Base-by-base conservation (phyloP, 2,329 filamentous ascomycete genomes). In the Calonectria pauciramosa region DNA sequence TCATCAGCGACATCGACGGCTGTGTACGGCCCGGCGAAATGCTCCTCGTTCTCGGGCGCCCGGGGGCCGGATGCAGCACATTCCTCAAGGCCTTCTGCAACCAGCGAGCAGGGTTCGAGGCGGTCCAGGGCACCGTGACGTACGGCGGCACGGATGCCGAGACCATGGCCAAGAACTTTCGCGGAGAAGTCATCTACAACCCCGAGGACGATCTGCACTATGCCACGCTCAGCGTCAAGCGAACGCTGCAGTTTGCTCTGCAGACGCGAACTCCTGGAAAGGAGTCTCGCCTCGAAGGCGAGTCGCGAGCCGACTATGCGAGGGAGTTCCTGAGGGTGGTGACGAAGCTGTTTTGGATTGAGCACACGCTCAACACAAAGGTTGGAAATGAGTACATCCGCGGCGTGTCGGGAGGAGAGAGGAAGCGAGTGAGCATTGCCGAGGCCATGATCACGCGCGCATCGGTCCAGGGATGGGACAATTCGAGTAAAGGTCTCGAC, bases 401-500 rank as follows among this genome's bases (percentile, higher is more conserved):
- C 8, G 86, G 86, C 32, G 89, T 94, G 0, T 91, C 89, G 5
- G 92, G 92, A 30, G 92, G 92, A 51, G 92, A 94, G 82, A 88
- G 91, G 69, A 95, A 96, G 85, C 92, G 94, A 82, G 94, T 96
- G 3, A 93, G 91, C 49, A 94, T 96, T 75, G 94, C 93, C 1
- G 94, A 96, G 82, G 93, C 36, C 8, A 91, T 94, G 72, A 88
- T 90, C 13, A 87, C 87, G 1, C 84, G 88, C n/a, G 90, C 91
- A 2, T 92, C 89, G 0, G 90, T 95, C 0, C 90, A 94, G 18
- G 93, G 91, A 76, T 95, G 93, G 93, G 94, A 95, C 80, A 95
- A 95, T 81, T 92, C 91, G 0, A 95, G 93, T 4, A 88, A 93
- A 68, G 94, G 94, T 18, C 86, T 95, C 0, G 94, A 95, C 81